These are phyloP conservation scores for Phlebopus sp. DNA, from an alignment of 1,284 basidiomycete species.

Conservation along the genomic window DNA sequence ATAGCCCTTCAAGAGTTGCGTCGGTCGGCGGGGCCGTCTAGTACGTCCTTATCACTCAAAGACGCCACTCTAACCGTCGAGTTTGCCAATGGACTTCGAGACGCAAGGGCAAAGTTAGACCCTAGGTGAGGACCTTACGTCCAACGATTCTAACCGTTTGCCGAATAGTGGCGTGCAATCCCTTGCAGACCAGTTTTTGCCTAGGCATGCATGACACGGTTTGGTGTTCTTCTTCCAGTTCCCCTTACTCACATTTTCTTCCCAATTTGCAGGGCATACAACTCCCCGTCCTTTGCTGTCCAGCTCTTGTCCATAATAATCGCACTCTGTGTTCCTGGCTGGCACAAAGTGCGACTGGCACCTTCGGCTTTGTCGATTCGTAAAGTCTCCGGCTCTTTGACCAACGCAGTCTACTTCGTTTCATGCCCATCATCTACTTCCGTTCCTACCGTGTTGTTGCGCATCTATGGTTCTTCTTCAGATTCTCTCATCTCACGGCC, in stretches of 20 bases:
- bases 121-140: conserved; percentile 59
- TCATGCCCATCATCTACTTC: conserved; percentile 56
- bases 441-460: conserved; percentile 71
- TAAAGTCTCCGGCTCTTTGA: conserved; percentile 88
- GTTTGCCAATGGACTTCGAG: conserved; percentile 58
- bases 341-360: conserved; percentile 48
- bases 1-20: conserved; percentile 3
- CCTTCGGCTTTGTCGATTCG: conserved; percentile 58
- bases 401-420: conserved; percentile 94
- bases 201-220: conserved; percentile 33
- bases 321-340: conserved; percentile 54
- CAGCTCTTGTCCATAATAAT: conserved; percentile 56
- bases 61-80: conserved; percentile 10
- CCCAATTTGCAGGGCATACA: conserved; percentile 57
- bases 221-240: conserved; percentile 29
- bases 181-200: conserved; percentile 10
- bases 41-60: conserved; percentile 1
- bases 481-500: conserved; percentile 81
- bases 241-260: conserved; percentile 22
- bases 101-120: conserved; percentile 61
- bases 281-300: conserved; percentile 55
- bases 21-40: conserved; percentile 1
- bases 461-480: conserved; percentile 88
- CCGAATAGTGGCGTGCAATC: conserved; percentile 16
- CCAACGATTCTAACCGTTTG: conserved; percentile 6